Evolutionary conservation across 2,329 filamentous ascomycete species (phyloP).

Genomic region (Colletotrichum sp.): DNA sequence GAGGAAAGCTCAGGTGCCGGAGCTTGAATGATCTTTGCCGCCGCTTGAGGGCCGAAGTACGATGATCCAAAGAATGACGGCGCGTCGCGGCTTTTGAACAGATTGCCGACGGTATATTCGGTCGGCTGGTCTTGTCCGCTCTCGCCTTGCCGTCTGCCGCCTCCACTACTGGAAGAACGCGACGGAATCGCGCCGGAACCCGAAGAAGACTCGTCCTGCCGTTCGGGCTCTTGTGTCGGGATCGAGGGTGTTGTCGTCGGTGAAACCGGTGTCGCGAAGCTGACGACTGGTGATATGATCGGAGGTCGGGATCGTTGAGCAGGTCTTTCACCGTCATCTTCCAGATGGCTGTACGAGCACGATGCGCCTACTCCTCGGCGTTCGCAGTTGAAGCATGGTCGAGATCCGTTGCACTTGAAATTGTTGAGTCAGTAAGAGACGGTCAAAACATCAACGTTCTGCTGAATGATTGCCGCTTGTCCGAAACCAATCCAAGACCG

Average conservation of each 20-base stretch:
- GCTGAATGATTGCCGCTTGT: not conserved
- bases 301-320: not conserved
- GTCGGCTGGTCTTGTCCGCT: constrained; percentile 1
- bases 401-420: constrained; percentile 12
- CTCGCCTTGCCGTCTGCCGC: not conserved
- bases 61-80: constrained; percentile 34
- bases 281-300: not conserved
- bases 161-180: not conserved
- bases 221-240: not conserved
- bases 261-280: not conserved
- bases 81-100: constrained; percentile 33
- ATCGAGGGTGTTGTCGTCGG: not conserved
- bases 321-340: not conserved
- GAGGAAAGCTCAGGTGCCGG: constrained; percentile 24
- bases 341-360: constrained; percentile 5
- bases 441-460: rapidly evolving
- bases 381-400: constrained; percentile 17
- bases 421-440: not conserved
- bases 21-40: constrained; percentile 34
- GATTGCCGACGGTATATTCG: constrained; percentile 27
- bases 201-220: not conserved
- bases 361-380: not conserved
- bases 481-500: not conserved
- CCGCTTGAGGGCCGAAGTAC: constrained; percentile 37
- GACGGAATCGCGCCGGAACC: not conserved